Percentiles rank a stretch among this genome's conserved stretches.
Conservation (phyloP, 2,329 filamentous ascomycete genomes). For the Trichoderma sp. region DNA sequence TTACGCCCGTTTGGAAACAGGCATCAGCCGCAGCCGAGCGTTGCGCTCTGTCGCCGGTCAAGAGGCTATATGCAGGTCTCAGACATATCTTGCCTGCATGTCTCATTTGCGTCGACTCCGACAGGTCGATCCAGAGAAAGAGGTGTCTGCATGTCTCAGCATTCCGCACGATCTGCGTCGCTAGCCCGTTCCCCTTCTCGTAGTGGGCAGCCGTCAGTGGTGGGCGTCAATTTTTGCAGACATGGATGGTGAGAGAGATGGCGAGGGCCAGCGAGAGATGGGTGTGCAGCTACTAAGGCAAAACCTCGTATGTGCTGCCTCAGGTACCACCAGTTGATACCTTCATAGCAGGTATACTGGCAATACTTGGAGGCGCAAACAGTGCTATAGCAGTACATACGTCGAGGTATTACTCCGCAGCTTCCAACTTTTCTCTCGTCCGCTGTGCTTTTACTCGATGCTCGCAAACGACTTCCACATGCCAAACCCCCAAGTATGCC, state of each 20-base stretch:
- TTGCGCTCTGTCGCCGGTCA: constrained; percentile 12
- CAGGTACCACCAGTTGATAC: not conserved
- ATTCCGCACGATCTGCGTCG: constrained; percentile 26
- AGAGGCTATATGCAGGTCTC: constrained; percentile 39
- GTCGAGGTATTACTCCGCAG: constrained; percentile 18
- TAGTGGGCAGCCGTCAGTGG: constrained; percentile 16
- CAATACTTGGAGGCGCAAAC: not conserved
- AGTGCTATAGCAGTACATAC: not conserved
- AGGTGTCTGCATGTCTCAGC: constrained; percentile 37
- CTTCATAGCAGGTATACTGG: not conserved
- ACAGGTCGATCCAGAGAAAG: constrained; percentile 41
- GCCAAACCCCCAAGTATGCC: not conserved
- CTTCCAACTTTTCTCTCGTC: not conserved
- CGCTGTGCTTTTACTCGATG: not conserved
- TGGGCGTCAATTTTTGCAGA: constrained; percentile 21
- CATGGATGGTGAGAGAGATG: constrained; percentile 12
- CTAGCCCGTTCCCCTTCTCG: constrained; percentile 21
- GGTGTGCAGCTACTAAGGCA: not conserved
- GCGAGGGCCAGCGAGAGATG: not conserved
- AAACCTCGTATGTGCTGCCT: constrained; percentile 7
- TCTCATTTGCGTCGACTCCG: constrained; percentile 43
- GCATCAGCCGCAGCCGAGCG: constrained; percentile 30
- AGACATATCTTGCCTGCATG: constrained; percentile 42
- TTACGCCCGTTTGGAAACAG: constrained; percentile 19
- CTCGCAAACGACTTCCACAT: constrained; percentile 14